Conservation (phyloP, 2,329 filamentous ascomycete genomes). For the Fonsecaea erecta region DNA sequence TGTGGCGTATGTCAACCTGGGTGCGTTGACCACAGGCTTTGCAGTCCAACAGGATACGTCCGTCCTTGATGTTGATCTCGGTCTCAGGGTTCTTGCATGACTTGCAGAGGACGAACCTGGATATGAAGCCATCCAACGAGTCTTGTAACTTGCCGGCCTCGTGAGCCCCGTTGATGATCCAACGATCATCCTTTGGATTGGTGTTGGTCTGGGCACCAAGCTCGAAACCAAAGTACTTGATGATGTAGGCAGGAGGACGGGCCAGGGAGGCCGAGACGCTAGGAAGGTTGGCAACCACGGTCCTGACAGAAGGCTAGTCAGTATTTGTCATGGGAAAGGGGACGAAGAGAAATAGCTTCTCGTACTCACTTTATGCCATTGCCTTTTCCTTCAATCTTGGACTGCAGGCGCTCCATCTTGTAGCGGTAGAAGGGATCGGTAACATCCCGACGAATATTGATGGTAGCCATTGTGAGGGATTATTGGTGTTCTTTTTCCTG, state of each 20-base stretch:
- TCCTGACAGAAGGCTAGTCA: constrained; percentile 46
- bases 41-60: constrained; percentile 90
- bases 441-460: constrained; percentile 80
- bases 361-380: constrained; percentile 87
- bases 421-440: constrained; percentile 99
- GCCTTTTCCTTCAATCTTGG: constrained; percentile 99
- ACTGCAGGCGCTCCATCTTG: constrained; percentile 99
- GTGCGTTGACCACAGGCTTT: constrained; percentile 96
- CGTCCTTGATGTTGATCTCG: constrained; percentile 92
- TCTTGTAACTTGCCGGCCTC: constrained; percentile 95
- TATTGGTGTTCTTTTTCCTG: constrained; percentile 13
- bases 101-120: constrained; percentile 98
- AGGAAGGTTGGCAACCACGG: constrained; percentile 93
- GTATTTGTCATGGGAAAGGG: not conserved
- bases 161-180: constrained; percentile 99
- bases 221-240: constrained; percentile 99
- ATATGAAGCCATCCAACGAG: constrained; percentile 97
- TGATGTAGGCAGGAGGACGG: constrained; percentile 90
- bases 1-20: constrained; percentile 88
- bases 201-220: constrained; percentile 98
- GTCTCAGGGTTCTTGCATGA: constrained; percentile 99
- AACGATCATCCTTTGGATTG: constrained; percentile 94
- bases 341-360: constrained; percentile 35
- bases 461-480: constrained; percentile 83
- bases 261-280: constrained; percentile 90